phyloP scores from a whole-genome alignment of 345 rosid species.

The Eucalyptus coolabah region DNA sequence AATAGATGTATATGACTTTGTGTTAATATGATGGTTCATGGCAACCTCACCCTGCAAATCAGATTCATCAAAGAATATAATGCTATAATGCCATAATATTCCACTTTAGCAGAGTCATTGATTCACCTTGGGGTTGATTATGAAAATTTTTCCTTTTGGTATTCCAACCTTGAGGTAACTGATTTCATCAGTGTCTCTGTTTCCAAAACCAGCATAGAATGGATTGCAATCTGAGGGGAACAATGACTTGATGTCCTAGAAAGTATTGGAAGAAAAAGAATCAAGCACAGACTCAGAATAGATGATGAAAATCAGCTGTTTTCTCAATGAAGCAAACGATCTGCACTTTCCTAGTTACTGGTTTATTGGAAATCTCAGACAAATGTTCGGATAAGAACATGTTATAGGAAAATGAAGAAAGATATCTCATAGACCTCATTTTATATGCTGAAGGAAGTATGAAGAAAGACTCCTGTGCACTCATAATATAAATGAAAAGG shows the following conservation, averaged over 20 bases:
- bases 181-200: constrained; percentile 92
- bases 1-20: constrained; percentile 68
- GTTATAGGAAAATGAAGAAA: not conserved
- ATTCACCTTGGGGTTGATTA: constrained; percentile 87
- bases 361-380: not conserved
- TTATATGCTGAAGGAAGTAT: not conserved
- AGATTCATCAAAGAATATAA: not conserved
- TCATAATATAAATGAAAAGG: not conserved
- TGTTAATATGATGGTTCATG: constrained; percentile 58
- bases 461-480: not conserved
- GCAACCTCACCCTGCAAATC: constrained; percentile 79
- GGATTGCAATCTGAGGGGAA: constrained; percentile 87
- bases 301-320: not conserved
- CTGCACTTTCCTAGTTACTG: not conserved
- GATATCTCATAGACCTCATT: not conserved
- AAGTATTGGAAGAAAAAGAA: not conserved
- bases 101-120: not conserved
- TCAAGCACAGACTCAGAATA: not conserved
- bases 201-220: constrained; percentile 98
- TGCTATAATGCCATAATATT: not conserved
- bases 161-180: constrained; percentile 95
- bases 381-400: not conserved
- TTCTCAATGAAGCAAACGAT: not conserved
- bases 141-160: constrained; percentile 89
- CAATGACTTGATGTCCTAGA: constrained; percentile 75